Evolutionary conservation across 2,329 filamentous ascomycete species (phyloP), one percentile per base, ranked within the genome.

Genomic region (Diplodia scrobiculata): DNA sequence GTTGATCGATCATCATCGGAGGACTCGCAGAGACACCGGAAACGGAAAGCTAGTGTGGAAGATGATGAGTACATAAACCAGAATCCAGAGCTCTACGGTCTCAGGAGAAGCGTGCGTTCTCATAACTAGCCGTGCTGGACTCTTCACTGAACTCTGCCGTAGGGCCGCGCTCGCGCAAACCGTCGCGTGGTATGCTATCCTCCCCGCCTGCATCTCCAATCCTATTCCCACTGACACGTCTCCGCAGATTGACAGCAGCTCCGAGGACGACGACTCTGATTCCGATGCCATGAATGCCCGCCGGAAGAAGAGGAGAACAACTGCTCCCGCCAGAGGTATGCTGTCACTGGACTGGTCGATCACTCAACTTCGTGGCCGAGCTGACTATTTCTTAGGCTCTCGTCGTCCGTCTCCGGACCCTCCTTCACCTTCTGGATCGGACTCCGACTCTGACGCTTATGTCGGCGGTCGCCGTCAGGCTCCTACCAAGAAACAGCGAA

Each of bases 31-130:
- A 84, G 87, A 74, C 85, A 68, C 21, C 69, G 67, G 59, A 97
- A 97, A 83, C 89, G 92, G 70, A 87, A 83, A 72, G 76, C 77
- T 77, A 83, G 74, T 76, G 78, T 86, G 45, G 87, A 89, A 62
- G 91, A 95, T 72, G 89, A 95, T 67, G 89, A 92, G 54, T 93
- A 88, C 74, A 97, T 98, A 72, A 86, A 89, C 73, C 90, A 91
- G 74, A 96, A 99, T 73, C 95, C 95, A 52, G 92, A 97, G 79
- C 83, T 99, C 9, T 99, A 98, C 81, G 95, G 95, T 55, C 84
- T 99, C 71, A 88, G 95, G 72, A 87, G 95, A 81, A 99, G 95
- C 82, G 93, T 95, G 88, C 69, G 90, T 79, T 66, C 69, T 67
- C 67, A 62, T 32, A 66, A 54, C 65, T 63, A 19, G 65, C 52